phyloP scores from a whole-genome alignment of 148 eudicot species.

The Spergularia marina region DNA sequence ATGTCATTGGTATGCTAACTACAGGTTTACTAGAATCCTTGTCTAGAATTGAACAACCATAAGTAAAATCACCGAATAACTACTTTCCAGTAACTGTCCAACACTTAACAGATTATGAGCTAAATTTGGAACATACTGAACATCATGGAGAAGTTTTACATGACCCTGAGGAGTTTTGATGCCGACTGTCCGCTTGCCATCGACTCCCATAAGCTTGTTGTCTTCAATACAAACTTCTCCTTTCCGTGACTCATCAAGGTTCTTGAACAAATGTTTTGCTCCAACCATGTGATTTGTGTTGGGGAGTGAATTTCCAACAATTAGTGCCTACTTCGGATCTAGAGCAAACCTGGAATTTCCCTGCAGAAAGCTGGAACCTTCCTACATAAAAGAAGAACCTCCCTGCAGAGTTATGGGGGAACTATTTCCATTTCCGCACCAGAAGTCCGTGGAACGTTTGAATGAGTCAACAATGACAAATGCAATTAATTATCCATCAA shows the following conservation, averaged over 20 bases:
- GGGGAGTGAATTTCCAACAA: too few species aligned
- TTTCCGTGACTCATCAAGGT: conserved; percentile 14
- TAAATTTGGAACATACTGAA: conserved; percentile 25
- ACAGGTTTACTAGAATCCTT: conserved; percentile 7
- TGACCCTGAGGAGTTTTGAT: conserved; percentile 20
- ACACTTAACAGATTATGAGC: conserved; percentile 34
- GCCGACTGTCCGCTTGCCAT: conserved; percentile 24
- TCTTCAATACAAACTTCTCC: conserved; percentile 27
- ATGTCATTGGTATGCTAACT: conserved; percentile 9
- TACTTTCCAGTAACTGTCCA: conserved; percentile 23
- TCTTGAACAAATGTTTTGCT: conserved; percentile 12
- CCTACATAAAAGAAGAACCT: too few species aligned
- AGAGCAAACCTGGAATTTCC: too few species aligned
- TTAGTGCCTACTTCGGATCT: too few species aligned
- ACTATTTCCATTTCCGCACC: too few species aligned
- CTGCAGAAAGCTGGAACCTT: too few species aligned
- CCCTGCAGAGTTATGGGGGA: too few species aligned
- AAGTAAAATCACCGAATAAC: conserved; percentile 20
- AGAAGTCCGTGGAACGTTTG: too few species aligned
- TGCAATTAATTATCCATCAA: too few species aligned
- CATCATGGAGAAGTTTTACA: conserved; percentile 24
- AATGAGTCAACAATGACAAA: too few species aligned
- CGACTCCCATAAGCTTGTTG: conserved; percentile 11
- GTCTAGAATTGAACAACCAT: not conserved
- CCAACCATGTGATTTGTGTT: conserved; percentile 36